Evolutionary conservation across 768 basidiomycete genomes (phyloP).

Genomic region (Tephrocybe sp.): DNA sequence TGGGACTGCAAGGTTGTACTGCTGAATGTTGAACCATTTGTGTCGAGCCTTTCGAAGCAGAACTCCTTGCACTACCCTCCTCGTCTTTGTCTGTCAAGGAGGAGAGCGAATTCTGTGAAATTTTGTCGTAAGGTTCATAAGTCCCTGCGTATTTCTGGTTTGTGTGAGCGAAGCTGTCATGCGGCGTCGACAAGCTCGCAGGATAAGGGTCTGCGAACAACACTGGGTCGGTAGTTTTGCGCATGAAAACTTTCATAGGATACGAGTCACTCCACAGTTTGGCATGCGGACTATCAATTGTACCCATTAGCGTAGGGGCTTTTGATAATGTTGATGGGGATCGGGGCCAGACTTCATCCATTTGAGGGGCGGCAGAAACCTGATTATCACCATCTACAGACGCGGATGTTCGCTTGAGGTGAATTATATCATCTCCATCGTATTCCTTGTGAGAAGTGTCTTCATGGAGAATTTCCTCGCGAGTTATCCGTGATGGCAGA

Average conservation of each 20-base stretch:
- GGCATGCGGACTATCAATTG: neutral
- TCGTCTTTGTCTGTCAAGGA: neutral
- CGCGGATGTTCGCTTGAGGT: too few species aligned
- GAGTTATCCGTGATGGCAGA: too few species aligned
- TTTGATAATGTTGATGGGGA: neutral
- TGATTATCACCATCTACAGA: too few species aligned
- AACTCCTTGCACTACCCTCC: too few species aligned
- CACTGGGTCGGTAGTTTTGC: slow-evolving; percentile 29
- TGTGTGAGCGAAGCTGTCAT: slow-evolving; percentile 13
- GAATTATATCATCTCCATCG: too few species aligned
- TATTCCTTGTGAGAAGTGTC: too few species aligned
- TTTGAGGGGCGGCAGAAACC: too few species aligned
- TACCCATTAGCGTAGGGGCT: neutral
- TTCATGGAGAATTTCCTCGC: too few species aligned
- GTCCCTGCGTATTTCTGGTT: slow-evolving; percentile 2
- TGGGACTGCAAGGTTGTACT: too few species aligned
- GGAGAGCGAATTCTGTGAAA: slow-evolving; percentile 20
- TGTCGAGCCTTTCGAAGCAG: too few species aligned
- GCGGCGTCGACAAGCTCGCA: slow-evolving; percentile 46
- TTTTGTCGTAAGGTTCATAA: slow-evolving; percentile 23
- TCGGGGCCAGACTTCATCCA: too few species aligned
- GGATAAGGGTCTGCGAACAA: slow-evolving; percentile 45
- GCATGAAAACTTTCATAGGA: slow-evolving; percentile 14
- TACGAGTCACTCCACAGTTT: slow-evolving; percentile 3
- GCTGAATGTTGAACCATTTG: too few species aligned